Conservation (phyloP, 2,329 filamentous ascomycete genomes). For the Cladophialophora immunda region DNA sequence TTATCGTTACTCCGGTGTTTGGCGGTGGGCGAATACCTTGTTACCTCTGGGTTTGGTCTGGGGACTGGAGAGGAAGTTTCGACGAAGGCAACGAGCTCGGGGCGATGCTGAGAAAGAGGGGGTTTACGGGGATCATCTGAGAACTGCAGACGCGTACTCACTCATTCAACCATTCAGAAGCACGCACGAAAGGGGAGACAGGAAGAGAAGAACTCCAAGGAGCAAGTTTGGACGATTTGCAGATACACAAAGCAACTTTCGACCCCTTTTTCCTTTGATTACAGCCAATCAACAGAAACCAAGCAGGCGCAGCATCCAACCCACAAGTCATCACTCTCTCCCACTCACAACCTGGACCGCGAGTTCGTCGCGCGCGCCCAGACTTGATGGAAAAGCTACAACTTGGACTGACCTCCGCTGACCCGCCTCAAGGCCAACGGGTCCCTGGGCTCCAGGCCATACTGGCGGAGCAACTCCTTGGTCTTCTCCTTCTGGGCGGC, state of each 20-base stretch:
- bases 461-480: conserved; percentile 34
- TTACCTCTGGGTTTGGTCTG: too few species aligned
- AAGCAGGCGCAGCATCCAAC: too few species aligned
- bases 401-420: conserved; percentile 32
- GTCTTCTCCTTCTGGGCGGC: conserved; percentile 40
- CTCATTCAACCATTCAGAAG: neutral
- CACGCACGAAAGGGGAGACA: neutral
- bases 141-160: neutral
- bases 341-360: neutral
- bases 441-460: conserved; percentile 38
- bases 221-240: neutral
- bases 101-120: neutral
- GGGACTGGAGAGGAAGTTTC: too few species aligned
- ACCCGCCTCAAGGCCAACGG: conserved; percentile 38
- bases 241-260: neutral
- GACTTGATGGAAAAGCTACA: conserved; percentile 21
- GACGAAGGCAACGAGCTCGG: too few species aligned
- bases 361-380: neutral
- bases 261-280: neutral
- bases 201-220: neutral
- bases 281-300: neutral
- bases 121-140: neutral
- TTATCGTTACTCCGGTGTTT: too few species aligned
- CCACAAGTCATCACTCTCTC: too few species aligned
- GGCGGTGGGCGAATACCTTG: too few species aligned